Evolutionary conservation across 2,329 filamentous ascomycete genomes (phyloP), one percentile per base, ranked within the genome.

Genomic region (Trichoderma polysporum): DNA sequence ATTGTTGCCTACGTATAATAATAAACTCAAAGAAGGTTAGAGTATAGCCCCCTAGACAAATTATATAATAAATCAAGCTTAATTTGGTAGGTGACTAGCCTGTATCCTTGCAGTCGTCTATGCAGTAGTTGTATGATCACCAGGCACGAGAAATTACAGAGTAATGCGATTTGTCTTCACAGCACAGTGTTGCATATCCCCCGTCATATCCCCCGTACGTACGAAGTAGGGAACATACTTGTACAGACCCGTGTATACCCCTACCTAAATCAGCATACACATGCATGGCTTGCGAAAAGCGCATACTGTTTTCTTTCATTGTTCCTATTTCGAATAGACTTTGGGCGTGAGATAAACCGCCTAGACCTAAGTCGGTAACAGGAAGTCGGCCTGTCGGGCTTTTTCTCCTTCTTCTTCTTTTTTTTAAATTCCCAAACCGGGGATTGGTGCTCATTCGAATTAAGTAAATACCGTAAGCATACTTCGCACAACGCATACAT

Each of bases 21-120:
- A 45, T 45, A 45, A 12, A 10, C 41, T 45, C 12, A 19, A 45
- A 45, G n/a, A 19, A 45, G 41, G 41, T 45, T 19, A 45, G 41
- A 45, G 41, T 45, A 45, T 45, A 45, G 41, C 41, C 19, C n/a
- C n/a, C 8, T 9, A 45, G 41, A 4, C n/a, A n/a, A n/a, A n/a
- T n/a, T n/a, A n/a, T n/a, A 29, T 12, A 25, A 8, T 39, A 49
- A 60, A 60, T 60, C 41, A 60, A 60, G 57, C 57, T 60, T 60
- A 60, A 49, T 60, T 33, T 22, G 57, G 57, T 49, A 60, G 39
- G 57, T 60, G 27, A 47, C 57, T n/a, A 49, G 41, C 29, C n/a
- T 15, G 8, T 39, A 60, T 49, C 41, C 41, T 8, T 47, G 41
- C 29, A 13, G 39, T n/a, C 27, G 15, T 49, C 29, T 19, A 15